Conservation (phyloP, 2,329 filamentous ascomycete species). For the Tolypocladium ophioglossoides region DNA sequence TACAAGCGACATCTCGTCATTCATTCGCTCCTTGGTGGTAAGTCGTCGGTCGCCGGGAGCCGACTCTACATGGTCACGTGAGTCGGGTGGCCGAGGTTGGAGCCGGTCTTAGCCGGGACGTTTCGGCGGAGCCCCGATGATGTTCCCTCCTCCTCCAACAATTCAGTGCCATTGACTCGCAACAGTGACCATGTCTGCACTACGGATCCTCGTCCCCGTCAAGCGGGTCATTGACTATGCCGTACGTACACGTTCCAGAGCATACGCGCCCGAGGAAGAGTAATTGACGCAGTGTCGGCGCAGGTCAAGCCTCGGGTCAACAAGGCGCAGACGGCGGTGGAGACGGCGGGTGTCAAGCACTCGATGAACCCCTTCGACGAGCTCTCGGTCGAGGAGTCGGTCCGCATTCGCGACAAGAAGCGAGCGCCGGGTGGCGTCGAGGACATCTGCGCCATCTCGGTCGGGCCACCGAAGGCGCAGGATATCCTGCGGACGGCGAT, state of each 20-base stretch:
- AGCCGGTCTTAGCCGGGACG: constrained; percentile 33
- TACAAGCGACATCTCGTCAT: background rate
- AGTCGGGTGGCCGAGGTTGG: constrained; percentile 26
- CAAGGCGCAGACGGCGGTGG: constrained; percentile 72
- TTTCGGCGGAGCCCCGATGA: constrained; percentile 1
- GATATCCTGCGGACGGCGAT: constrained; percentile 92
- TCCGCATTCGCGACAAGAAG: constrained; percentile 86
- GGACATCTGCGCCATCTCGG: constrained; percentile 84
- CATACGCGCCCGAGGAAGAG: background rate
- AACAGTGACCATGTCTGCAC: constrained; percentile 41
- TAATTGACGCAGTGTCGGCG: constrained; percentile 5
- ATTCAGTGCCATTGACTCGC: constrained; percentile 12
- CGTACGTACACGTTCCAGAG: constrained; percentile 32
- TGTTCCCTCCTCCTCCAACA: background rate
- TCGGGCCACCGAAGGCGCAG: constrained; percentile 75
- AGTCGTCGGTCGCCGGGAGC: background rate
- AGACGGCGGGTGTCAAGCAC: constrained; percentile 90
- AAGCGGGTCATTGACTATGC: constrained; percentile 85
- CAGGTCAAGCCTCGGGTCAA: constrained; percentile 61
- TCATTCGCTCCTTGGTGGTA: background rate
- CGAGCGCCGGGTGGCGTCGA: constrained; percentile 62
- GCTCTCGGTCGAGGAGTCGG: constrained; percentile 91
- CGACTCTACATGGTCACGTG: constrained; percentile 20
- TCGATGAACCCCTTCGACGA: constrained; percentile 99
- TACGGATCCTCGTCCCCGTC: constrained; percentile 69